A percentile compares a stretch with the other conserved stretches of the same genome.
phyloP scores from a whole-genome alignment of 2,329 filamentous ascomycete species.

The Rosellinia necatrix region DNA sequence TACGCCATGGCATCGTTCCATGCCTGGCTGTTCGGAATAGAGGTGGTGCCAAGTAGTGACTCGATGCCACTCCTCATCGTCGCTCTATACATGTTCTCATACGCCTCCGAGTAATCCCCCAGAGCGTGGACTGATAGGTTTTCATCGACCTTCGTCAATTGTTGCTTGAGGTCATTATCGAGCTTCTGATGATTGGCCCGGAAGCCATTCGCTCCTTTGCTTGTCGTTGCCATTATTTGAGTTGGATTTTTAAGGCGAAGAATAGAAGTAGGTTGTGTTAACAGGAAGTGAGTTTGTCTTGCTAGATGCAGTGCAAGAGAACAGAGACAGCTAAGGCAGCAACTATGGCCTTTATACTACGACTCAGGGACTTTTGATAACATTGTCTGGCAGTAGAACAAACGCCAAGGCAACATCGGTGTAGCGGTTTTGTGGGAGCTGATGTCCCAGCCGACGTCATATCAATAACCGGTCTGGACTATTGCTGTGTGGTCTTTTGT shows the following conservation, averaged over 20 bases:
- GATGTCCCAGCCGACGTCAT: no score
- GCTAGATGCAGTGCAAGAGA: no score
- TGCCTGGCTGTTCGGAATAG: constrained; percentile 4
- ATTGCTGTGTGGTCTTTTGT: no score
- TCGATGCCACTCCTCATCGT: constrained; percentile 18
- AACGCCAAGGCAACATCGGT: no score
- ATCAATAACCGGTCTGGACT: no score
- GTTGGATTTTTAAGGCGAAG: background rate
- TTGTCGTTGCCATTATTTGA: background rate
- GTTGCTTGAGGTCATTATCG: background rate
- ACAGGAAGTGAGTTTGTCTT: background rate
- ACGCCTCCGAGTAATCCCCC: constrained; percentile 18
- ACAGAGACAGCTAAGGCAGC: no score
- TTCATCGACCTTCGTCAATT: background rate
- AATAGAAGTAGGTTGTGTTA: background rate
- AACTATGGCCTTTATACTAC: no score
- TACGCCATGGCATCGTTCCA: constrained; percentile 22
- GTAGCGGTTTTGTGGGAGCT: no score
- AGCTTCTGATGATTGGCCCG: background rate
- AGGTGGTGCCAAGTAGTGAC: constrained; percentile 8
- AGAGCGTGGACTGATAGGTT: constrained; percentile 7
- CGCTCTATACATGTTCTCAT: constrained; percentile 17
- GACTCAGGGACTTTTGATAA: no score
- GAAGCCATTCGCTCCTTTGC: background rate
- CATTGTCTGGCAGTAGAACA: no score